Evolutionary conservation across 805 yeast species (phyloP), one percentile per base, ranked within the genome.

Genomic region (Teunomyces stri): DNA sequence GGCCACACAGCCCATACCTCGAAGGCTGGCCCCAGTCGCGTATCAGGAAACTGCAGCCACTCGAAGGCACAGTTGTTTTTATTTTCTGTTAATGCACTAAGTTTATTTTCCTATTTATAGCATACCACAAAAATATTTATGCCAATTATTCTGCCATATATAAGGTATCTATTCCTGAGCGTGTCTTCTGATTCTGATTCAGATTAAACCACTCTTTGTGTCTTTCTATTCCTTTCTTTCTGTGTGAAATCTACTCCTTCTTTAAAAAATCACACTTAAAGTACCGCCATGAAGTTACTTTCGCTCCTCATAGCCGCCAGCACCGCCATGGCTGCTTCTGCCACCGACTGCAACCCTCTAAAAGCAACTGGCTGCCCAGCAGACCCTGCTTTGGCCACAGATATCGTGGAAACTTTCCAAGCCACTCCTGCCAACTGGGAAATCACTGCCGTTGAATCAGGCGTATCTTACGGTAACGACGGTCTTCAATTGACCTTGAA

Each of bases 401-500:
- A 83, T 2, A 63, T 82, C 34, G 49, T 67, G 4, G 78, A 78
- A 21, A 75, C 78, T 55, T 88, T 88, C 68, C 64, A 70, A 1
- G 58, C 69, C 2, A 73, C 75, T 28, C 69, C 78, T 3, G 58
- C 68, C 12, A 68, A 73, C 56, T 80, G 81, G 58, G 58, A 66
- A 7, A 68, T 68, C 12, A 67, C 68, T 34, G 55, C 63, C 28
- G 70, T 75, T 7, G 78, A 80, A 7, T 42, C 54, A 6, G 69
- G 72, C 4, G 49, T 68, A 18, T 22, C 60, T 3, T 76, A 73
- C 55, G 54, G 70, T 15, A n/a, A 36, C 22, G 47, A 48, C 49
- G 97, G 97, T n/a, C 66, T 84, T 10, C 59, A 68, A 34, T 64
- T 91, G 55, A 77, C 85, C 1, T 63, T 91, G 35, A 71, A 77